These are phyloP conservation scores for Phytophthora megakarya DNA, from an alignment of 352 stramenopile species.

Conservation along the genomic window DNA sequence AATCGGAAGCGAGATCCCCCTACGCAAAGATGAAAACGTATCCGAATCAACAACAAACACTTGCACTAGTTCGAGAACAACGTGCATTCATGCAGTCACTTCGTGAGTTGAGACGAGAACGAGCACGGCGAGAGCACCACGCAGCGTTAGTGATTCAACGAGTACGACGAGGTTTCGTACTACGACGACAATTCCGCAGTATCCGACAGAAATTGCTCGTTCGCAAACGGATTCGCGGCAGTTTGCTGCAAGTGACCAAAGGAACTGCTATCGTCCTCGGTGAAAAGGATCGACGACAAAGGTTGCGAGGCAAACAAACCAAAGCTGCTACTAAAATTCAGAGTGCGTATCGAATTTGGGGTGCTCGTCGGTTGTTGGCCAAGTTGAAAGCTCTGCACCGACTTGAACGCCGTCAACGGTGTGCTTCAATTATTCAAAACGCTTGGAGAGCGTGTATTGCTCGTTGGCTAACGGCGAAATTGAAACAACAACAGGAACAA, in stretches of 20 bases:
- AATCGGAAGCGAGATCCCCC: constrained; percentile 13
- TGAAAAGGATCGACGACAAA: constrained; percentile 55
- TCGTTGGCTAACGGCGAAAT: constrained; percentile 29
- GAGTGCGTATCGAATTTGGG: constrained; percentile 37
- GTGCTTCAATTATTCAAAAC: constrained; percentile 40
- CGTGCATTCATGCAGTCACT: constrained; percentile 57
- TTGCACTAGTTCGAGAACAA: constrained; percentile 48
- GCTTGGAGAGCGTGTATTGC: constrained; percentile 44
- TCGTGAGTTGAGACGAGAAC: constrained; percentile 30
- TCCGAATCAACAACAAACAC: constrained; percentile 27
- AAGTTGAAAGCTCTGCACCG: constrained; percentile 39
- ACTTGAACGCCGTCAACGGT: constrained; percentile 26
- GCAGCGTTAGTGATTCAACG: constrained; percentile 62
- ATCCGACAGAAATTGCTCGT: constrained; percentile 61
- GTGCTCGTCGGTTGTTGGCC: constrained; percentile 27
- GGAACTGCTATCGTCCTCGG: constrained; percentile 67
- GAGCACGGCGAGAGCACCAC: constrained; percentile 41
- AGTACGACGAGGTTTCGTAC: constrained; percentile 52
- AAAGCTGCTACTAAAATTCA: constrained; percentile 45
- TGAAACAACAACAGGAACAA: constrained; percentile 28
- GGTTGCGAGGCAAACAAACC: constrained; percentile 28
- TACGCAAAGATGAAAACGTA: constrained; percentile 23
- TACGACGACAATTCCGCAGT: constrained; percentile 51
- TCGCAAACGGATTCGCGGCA: constrained; percentile 67
- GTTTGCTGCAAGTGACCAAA: constrained; percentile 62